These are phyloP conservation scores for Saccharomyces hybrid DNA, from an alignment of 1,139 yeast species.

Conservation along the genomic window DNA sequence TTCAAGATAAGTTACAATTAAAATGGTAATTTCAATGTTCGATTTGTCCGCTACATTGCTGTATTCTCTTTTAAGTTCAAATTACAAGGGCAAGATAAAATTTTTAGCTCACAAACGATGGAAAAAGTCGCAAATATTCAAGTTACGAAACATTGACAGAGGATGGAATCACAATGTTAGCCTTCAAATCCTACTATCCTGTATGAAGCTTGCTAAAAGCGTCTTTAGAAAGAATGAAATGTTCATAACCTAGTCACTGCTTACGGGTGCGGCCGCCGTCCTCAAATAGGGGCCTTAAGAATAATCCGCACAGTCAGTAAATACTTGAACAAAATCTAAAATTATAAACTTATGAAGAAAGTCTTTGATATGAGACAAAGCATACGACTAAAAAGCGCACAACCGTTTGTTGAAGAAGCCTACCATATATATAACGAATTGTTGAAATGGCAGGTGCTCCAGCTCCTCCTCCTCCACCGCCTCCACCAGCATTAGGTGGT, in stretches of 20 bases:
- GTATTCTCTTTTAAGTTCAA: not conserved
- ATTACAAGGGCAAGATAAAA: not conserved
- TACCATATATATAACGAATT: not conserved
- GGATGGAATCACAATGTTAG: no score
- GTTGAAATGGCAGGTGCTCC: slow-evolving; percentile 16
- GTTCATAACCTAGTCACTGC: not conserved
- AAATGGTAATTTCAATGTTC: not conserved
- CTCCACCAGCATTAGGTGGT: slow-evolving; percentile 18
- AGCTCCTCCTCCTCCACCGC: slow-evolving; percentile 32
- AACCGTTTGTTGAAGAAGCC: not conserved
- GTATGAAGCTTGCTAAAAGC: not conserved
- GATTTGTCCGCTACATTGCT: not conserved
- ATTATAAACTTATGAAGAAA: not conserved
- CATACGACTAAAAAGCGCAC: not conserved
- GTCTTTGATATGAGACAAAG: not conserved
- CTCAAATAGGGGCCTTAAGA: not conserved
- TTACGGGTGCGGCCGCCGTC: not conserved
- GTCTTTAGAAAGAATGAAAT: not conserved
- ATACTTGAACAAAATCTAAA: not conserved
- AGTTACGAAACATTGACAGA: not conserved
- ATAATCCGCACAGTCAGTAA: not conserved
- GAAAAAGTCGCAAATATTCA: not conserved
- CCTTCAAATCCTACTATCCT: not conserved
- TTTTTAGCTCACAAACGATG: not conserved
- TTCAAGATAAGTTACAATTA: not conserved